Base-by-base conservation (phyloP, 2,329 filamentous ascomycete species). In the Mariannaea elegans region DNA sequence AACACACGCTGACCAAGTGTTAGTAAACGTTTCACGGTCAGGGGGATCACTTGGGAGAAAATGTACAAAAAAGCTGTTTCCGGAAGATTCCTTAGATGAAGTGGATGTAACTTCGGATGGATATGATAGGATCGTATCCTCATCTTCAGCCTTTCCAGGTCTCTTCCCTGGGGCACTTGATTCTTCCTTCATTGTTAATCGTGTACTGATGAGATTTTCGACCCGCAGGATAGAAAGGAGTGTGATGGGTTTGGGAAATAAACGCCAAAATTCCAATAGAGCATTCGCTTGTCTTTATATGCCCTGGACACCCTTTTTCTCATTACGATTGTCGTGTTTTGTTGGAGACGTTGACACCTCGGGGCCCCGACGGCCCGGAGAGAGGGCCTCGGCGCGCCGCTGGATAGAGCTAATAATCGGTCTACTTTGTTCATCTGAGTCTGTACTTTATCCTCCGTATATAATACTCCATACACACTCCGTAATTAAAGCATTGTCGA, bases 331-430 rank as follows among this genome's bases (percentile, higher is more conserved):
- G 9, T 27, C 9, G 9, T 9, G 9, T 10, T 10, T 14, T 9
- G 32, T 36, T 14, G 41, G 9, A 45, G 32, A 19, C 12, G 12
- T n/a, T 5, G 6, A 45, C 8, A 6, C 5, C 18, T 47, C 51
- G 51, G 42, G 41, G 41, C 51, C 34, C 51, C 51, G 51, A 41
- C 31, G 51, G 31, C 31, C 51, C 51, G 51, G 36, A 51, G 34
- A 41, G 48, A 41, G 3, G 48, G 18, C 32, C 9, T 9, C 9
- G 12, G 32, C 32, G 13, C 24, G 24, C 5, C 24, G 24, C 24
- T 9, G 24, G 24, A 9, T 9, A 9, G 24, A 6, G 24, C n/a
- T n/a, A n/a, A n/a, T n/a, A n/a, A n/a, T n/a, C n/a, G n/a, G n/a
- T n/a, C n/a, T n/a, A n/a, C n/a, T n/a, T n/a, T n/a, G n/a, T n/a